phyloP scores from a whole-genome alignment of 2,329 filamentous ascomycete species.

The Blastomyces gilchristii region DNA sequence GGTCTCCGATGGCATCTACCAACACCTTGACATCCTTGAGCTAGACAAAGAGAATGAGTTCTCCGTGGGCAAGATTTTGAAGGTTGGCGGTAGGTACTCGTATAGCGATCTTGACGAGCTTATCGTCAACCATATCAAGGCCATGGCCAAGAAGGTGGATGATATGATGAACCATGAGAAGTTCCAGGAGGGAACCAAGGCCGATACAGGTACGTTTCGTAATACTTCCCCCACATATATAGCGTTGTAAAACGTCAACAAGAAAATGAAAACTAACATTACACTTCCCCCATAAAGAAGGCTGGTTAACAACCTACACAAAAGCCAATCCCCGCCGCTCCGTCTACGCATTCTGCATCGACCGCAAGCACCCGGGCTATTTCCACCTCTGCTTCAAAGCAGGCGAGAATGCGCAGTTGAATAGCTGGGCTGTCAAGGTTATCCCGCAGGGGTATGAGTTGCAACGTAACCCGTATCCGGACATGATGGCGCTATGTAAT shows the following conservation, averaged over 20 bases:
- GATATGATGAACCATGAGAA: conserved; percentile 94
- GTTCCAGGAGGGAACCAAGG: conserved; percentile 70
- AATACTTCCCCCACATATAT: not conserved
- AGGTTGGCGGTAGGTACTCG: conserved; percentile 76
- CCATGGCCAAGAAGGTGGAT: conserved; percentile 95
- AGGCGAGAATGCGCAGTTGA: conserved; percentile 60
- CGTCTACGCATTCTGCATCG: conserved; percentile 91
- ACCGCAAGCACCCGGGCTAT: conserved; percentile 83
- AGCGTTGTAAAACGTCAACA: not conserved
- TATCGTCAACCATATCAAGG: conserved; percentile 93
- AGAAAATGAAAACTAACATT: conserved; percentile 5
- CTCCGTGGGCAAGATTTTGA: conserved; percentile 74
- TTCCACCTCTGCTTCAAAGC: conserved; percentile 97
- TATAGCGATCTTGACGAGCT: conserved; percentile 96
- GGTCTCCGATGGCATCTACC: conserved; percentile 88
- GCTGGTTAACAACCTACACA: conserved; percentile 93
- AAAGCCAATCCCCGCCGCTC: conserved; percentile 90
- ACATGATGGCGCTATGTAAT: conserved; percentile 92
- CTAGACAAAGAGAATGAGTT: conserved; percentile 96
- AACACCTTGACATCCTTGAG: conserved; percentile 95
- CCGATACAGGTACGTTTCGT: conserved; percentile 65
- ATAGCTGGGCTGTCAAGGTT: conserved; percentile 76
- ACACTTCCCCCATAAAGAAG: conserved; percentile 47
- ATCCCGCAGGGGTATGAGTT: conserved; percentile 91
- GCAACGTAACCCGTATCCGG: conserved; percentile 77